Conservation (phyloP, 768 basidiomycete genomes). For the Auricularia auricula-judae region DNA sequence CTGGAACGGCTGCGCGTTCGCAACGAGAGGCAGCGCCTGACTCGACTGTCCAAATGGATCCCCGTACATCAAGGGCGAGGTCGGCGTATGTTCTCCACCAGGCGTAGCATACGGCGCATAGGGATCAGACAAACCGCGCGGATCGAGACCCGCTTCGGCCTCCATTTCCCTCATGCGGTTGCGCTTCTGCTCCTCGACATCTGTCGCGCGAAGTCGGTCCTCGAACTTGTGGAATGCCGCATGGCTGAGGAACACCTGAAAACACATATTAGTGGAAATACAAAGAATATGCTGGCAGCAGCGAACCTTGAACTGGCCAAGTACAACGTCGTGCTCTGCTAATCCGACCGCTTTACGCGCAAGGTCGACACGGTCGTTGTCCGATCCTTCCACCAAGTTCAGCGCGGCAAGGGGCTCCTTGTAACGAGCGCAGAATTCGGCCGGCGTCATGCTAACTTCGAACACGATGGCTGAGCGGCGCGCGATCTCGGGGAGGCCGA, state of each 20-base stretch:
- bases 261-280: conserved; percentile 1
- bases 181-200: conserved; percentile 79
- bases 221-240: conserved; percentile 79
- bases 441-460: conserved; percentile 75
- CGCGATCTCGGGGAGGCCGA: conserved; percentile 71
- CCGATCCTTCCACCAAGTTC: conserved; percentile 48
- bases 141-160: conserved; percentile 55
- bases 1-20: conserved; percentile 73
- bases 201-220: conserved; percentile 70
- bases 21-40: conserved; percentile 73
- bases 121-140: conserved; percentile 47
- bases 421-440: conserved; percentile 83
- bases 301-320: conserved; percentile 73
- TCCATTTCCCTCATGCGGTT: conserved; percentile 69
- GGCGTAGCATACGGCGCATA: conserved; percentile 68
- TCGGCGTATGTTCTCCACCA: conserved; percentile 25
- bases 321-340: conserved; percentile 59
- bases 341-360: conserved; percentile 45
- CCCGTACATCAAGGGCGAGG: conserved; percentile 21
- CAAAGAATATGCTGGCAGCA: neutral
- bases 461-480: conserved; percentile 55
- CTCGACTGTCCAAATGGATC: conserved; percentile 51
- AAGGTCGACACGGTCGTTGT: conserved; percentile 50
- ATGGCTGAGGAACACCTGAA: conserved; percentile 82
- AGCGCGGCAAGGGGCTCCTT: conserved; percentile 45